Evolutionary conservation across 2,329 filamentous ascomycete species (phyloP).

Genomic region (Emydomyces testavorans): DNA sequence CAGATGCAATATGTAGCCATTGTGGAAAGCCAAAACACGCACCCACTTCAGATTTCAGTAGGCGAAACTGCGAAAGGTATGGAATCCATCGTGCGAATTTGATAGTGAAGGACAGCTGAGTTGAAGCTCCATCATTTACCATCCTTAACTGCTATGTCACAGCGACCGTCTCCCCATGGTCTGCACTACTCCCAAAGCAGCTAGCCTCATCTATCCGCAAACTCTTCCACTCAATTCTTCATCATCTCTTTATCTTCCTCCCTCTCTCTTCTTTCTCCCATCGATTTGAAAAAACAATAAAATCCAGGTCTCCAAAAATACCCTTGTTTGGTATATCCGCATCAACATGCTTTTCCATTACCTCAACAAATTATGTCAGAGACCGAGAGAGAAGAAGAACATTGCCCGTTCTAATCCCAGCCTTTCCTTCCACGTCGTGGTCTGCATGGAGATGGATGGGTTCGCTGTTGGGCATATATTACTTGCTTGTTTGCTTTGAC

Average conservation of each 20-base stretch:
- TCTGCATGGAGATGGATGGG: conserved; percentile 26
- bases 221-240: neutral
- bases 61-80: no score
- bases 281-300: conserved; percentile 9
- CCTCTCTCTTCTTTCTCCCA: conserved; percentile 23
- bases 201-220: neutral
- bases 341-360: conserved; percentile 21
- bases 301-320: conserved; percentile 35
- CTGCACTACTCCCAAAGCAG: neutral
- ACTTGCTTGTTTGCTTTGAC: neutral
- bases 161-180: neutral
- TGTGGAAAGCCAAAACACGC: no score
- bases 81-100: no score
- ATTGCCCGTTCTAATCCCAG: conserved; percentile 36
- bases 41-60: no score
- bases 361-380: conserved; percentile 33
- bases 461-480: conserved; percentile 38
- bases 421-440: conserved; percentile 17
- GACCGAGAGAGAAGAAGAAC: conserved; percentile 32
- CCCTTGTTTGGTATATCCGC: conserved; percentile 29
- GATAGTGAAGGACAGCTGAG: no score
- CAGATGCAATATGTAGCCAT: no score
- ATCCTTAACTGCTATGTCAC: no score
- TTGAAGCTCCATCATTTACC: no score
- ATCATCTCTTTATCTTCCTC: conserved; percentile 15